Conservation (phyloP, 169 alveolate species). For the Plasmodium gallinaceum region DNA sequence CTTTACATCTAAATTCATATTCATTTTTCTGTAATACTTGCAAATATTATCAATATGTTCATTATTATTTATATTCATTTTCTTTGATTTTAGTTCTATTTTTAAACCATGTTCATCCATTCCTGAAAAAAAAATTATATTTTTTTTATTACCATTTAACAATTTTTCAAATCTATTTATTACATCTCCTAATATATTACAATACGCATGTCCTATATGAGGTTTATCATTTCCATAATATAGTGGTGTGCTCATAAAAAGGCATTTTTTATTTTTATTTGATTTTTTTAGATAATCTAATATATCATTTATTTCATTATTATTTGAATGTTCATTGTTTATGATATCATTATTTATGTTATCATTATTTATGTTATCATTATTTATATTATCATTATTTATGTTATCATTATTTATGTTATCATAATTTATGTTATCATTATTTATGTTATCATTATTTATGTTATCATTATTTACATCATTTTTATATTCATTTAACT, state of each 20-base stretch:
- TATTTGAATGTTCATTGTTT: not conserved
- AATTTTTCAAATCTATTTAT: slow-evolving; percentile 70
- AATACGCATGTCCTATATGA: slow-evolving; percentile 88
- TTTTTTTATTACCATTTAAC: not conserved
- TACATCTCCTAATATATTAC: slow-evolving; percentile 82
- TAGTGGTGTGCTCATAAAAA: slow-evolving; percentile 74
- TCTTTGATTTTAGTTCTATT: slow-evolving; percentile 82
- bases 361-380: not conserved
- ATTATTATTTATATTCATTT: slow-evolving; percentile 69
- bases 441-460: not conserved
- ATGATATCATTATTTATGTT: not conserved
- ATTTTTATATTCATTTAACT: not conserved
- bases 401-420: not conserved
- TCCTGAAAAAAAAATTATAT: slow-evolving; percentile 82
- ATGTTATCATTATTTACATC: not conserved
- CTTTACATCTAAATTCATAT: slow-evolving; percentile 68
- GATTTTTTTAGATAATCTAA: not conserved
- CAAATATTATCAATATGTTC: slow-evolving; percentile 81
- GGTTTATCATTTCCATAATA: slow-evolving; percentile 85
- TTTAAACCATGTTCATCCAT: slow-evolving; percentile 94
- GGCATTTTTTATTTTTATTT: not conserved
- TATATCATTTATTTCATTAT: not conserved
- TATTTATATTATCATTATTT: not conserved
- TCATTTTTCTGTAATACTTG: slow-evolving; percentile 78
- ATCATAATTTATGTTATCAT: not conserved